Evolutionary conservation across 78 protist species (phyloP).

Genomic region (Emiliania huxleyi): DNA sequence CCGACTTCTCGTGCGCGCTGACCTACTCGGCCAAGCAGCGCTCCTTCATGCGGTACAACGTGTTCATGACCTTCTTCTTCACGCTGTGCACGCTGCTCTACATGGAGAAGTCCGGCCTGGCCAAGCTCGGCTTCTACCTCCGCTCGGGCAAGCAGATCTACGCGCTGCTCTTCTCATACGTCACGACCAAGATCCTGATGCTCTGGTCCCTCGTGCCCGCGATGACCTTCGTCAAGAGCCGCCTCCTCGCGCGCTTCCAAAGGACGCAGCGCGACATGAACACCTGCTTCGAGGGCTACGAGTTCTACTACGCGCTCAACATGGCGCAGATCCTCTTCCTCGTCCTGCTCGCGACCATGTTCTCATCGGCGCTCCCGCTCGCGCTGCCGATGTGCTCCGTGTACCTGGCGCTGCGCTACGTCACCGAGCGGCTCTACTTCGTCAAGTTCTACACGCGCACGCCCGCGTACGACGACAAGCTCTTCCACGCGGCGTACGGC

Average conservation of each 20-base stretch:
- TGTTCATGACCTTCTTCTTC: not conserved
- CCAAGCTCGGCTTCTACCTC: not conserved
- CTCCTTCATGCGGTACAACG: not conserved
- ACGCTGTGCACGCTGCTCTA: not conserved
- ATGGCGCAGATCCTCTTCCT: not conserved
- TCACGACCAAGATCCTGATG: not conserved
- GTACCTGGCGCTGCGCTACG: not conserved
- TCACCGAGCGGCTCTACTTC: not conserved
- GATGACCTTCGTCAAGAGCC: not conserved
- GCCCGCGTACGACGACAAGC: not conserved
- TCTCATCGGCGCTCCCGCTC: not conserved
- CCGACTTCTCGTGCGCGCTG: not conserved
- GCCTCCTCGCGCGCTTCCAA: not conserved
- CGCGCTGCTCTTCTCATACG: not conserved
- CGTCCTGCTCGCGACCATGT: not conserved
- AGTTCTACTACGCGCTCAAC: not conserved
- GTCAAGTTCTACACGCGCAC: not conserved
- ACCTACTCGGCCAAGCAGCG: not conserved
- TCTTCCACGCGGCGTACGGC: not conserved
- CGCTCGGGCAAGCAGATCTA: not conserved
- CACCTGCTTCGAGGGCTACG: not conserved
- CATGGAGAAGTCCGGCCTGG: not conserved
- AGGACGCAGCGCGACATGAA: not conserved
- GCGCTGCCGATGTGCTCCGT: not conserved
- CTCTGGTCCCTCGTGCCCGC: not conserved